A percentile compares a stretch with the other conserved stretches of the same genome.
Evolutionary conservation across 768 basidiomycete genomes (phyloP).

Genomic region (Phlebiopsis gigantea): DNA sequence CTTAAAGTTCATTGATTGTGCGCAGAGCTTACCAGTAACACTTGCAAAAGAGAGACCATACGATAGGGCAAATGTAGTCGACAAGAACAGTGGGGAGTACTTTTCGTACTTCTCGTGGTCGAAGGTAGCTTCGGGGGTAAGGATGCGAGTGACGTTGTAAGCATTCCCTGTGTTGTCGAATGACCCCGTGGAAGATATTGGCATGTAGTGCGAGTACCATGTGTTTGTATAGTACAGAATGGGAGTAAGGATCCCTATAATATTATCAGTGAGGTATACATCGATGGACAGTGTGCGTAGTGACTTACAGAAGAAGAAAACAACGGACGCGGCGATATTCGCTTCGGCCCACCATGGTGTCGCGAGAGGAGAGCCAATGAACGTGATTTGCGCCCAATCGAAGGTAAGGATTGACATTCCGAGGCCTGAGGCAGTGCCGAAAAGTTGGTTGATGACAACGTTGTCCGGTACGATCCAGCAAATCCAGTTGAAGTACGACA

Average conservation of each 20-base stretch:
- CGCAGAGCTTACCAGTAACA: constrained; percentile 29
- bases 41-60: constrained; percentile 36
- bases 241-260: constrained; percentile 34
- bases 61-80: constrained; percentile 48
- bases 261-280: constrained; percentile 26
- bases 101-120: constrained; percentile 32
- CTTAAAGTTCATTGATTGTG: constrained; percentile 22
- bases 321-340: constrained; percentile 48
- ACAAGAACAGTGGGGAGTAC: constrained; percentile 42
- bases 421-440: constrained; percentile 62
- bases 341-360: constrained; percentile 81
- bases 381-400: constrained; percentile 67
- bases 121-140: constrained; percentile 31
- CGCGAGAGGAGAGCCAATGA: constrained; percentile 62
- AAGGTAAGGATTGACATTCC: constrained; percentile 68
- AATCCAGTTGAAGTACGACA: constrained; percentile 45
- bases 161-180: constrained; percentile 37
- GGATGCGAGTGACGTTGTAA: constrained; percentile 38
- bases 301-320: constrained; percentile 38
- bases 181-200: constrained; percentile 32
- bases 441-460: constrained; percentile 40
- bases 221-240: constrained; percentile 33
- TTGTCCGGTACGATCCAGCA: constrained; percentile 38
- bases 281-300: constrained; percentile 41
- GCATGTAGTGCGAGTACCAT: constrained; percentile 31